A percentile compares a stretch with the other conserved stretches of the same genome.
Evolutionary conservation across 1,139 yeast genomes (phyloP).

Genomic region (Candida smagusa): DNA sequence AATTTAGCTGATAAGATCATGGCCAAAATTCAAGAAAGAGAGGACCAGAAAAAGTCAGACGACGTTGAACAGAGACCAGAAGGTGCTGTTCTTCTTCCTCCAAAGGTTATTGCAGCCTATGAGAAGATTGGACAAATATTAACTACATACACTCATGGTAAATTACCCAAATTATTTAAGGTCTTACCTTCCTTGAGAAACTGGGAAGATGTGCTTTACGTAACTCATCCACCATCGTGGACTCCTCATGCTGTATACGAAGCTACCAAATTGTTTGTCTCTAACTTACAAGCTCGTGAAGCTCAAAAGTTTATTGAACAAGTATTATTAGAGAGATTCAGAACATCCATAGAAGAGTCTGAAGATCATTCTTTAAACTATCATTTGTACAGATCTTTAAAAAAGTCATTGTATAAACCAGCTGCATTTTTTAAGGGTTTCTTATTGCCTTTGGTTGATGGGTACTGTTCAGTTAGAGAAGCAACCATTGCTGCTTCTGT

Average conservation of each 20-base stretch:
- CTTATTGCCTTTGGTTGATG: conserved; percentile 82
- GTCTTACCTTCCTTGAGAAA: conserved; percentile 88
- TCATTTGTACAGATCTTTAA: conserved; percentile 86
- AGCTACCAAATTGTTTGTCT: conserved; percentile 90
- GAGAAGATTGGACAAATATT: conserved; percentile 86
- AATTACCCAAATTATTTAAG: conserved; percentile 90
- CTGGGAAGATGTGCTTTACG: conserved; percentile 94
- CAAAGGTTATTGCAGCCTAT: conserved; percentile 92
- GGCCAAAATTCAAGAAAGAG: conserved; percentile 82
- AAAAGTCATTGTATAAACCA: conserved; percentile 92
- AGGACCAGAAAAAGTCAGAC: conserved; percentile 36
- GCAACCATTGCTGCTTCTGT: conserved; percentile 96
- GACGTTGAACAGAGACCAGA: conserved; percentile 21
- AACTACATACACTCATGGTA: conserved; percentile 93
- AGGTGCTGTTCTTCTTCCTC: conserved; percentile 77
- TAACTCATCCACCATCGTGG: conserved; percentile 91
- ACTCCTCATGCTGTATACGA: conserved; percentile 96
- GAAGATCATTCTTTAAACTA: conserved; percentile 74
- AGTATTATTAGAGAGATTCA: conserved; percentile 80
- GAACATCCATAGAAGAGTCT: conserved; percentile 76
- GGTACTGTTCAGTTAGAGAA: conserved; percentile 83
- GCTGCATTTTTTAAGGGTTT: conserved; percentile 97
- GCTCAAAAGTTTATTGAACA: conserved; percentile 79
- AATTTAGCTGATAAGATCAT: conserved; percentile 88
- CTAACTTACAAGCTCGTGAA: conserved; percentile 81